Conservation (phyloP, 148 eudicot species). For the Vaccinium vitisidaea region DNA sequence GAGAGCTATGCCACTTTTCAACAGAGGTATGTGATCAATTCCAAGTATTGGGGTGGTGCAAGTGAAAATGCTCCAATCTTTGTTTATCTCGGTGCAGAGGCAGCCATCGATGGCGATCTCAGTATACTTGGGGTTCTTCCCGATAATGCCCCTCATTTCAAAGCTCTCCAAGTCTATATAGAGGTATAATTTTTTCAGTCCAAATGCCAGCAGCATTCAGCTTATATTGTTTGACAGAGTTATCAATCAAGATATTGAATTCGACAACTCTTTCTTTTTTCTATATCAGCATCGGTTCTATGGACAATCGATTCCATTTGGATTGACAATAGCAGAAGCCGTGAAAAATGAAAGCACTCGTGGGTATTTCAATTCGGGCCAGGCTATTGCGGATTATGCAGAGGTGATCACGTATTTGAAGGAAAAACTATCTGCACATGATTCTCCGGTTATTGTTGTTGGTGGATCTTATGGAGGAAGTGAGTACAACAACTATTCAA, state of each 20-base stretch:
- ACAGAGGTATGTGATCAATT: conserved; percentile 17
- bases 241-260: background rate
- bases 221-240: background rate
- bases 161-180: conserved; percentile 24
- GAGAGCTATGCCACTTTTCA: conserved; percentile 12
- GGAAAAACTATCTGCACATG: conserved; percentile 28
- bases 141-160: conserved; percentile 25
- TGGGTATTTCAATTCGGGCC: conserved; percentile 45
- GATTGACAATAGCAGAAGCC: conserved; percentile 11
- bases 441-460: conserved; percentile 49
- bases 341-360: conserved; percentile 21
- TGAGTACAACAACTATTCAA: background rate
- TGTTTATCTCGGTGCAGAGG: conserved; percentile 25
- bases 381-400: conserved; percentile 62
- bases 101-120: background rate
- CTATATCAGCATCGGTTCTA: conserved; percentile 32
- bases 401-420: conserved; percentile 39
- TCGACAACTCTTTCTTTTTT: background rate
- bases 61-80: conserved; percentile 17
- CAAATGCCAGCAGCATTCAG: background rate
- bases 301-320: conserved; percentile 33
- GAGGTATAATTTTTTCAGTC: conserved; percentile 10
- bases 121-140: background rate
- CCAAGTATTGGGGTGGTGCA: conserved; percentile 22
- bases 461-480: conserved; percentile 72